Evolutionary conservation across 805 yeast genomes (phyloP), one percentile per base, ranked within the genome.

Genomic region (Candida patagonica): DNA sequence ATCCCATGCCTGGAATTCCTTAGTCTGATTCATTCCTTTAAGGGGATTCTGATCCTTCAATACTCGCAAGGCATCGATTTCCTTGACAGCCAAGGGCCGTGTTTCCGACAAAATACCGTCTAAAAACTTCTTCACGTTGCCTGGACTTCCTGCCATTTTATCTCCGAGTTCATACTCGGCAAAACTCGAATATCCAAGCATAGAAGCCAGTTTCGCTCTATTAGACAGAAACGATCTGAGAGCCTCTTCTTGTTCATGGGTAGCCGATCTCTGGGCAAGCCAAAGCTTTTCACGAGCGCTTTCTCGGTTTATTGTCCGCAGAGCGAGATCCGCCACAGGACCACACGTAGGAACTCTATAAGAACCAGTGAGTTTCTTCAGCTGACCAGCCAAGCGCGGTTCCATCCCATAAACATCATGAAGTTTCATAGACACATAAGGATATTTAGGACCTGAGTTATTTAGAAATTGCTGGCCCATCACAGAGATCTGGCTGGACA

Each of bases 61-160:
- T 42, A 46, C 42, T 20, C 52, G 40, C n/a, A 59, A 61, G 16
- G 54, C 53, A 23, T 56, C 49, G 8, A 87, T 52, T 59, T 89
- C 96, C 4, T 61, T 51, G 4, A 67, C 57, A 0, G 92, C 83
- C 15, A 71, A 71, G 0, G 69, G 74, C 42, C 55, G 68, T 40
- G 69, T 71, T 46, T 67, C 67, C 2, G 59, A 56, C 8, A 80
- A 73, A 39, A 88, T 59, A 30, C 78, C 76, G 2, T 66, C 60
- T 39, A 92, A 61, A 48, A 92, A 87, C 7, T 78, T 67, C 45
- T 66, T 58, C 2, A 88, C 98, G 51, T 84, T 77, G 27, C 74
- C 75, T 0, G 96, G 94, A 7, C 62, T 70, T 45, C 77, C 77
- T 6, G 95, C 95, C 95, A 92, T 84, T 57, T 92, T 92, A 45